A percentile compares a stretch with the other conserved stretches of the same genome.
These are phyloP conservation scores for Exophiala calicioides DNA, from an alignment of 2,329 filamentous ascomycete species.

Conservation along the genomic window DNA sequence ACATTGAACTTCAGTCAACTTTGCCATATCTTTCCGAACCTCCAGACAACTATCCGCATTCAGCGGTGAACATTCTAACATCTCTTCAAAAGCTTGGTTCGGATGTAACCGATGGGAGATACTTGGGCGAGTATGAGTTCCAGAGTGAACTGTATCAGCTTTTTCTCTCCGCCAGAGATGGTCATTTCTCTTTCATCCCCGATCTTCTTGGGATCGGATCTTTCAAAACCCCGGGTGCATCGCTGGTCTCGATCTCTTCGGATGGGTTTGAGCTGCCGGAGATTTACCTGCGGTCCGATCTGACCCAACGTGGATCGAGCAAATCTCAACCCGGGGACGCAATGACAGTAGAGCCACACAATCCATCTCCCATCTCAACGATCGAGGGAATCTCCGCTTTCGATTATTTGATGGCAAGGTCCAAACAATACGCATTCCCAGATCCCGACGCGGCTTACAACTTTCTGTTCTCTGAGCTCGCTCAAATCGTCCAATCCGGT, in stretches of 20 bases:
- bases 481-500: slow-evolving; percentile 10
- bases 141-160: slow-evolving; percentile 56
- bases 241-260: slow-evolving; percentile 61
- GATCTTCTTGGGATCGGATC: slow-evolving; percentile 46
- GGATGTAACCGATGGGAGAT: slow-evolving; percentile 47
- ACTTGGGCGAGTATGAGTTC: slow-evolving; percentile 56
- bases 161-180: slow-evolving; percentile 61
- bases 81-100: slow-evolving; percentile 48
- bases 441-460: slow-evolving; percentile 37
- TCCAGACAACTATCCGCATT: slow-evolving; percentile 52
- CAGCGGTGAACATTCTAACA: slow-evolving; percentile 51
- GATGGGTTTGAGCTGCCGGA: slow-evolving; percentile 62
- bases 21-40: slow-evolving; percentile 53
- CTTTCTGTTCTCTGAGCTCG: slow-evolving; percentile 31
- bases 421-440: slow-evolving; percentile 9
- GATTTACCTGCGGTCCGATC: slow-evolving; percentile 47
- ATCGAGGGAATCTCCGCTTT: slow-evolving; percentile 12
- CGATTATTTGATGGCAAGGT: neutral
- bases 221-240: slow-evolving; percentile 57
- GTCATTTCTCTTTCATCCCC: slow-evolving; percentile 48
- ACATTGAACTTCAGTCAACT: slow-evolving; percentile 52
- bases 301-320: neutral
- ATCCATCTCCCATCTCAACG: slow-evolving; percentile 7
- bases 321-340: neutral
- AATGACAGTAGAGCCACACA: neutral